Conservation (phyloP, 495 filamentous ascomycete genomes). For the Achaetomiella virescens region DNA sequence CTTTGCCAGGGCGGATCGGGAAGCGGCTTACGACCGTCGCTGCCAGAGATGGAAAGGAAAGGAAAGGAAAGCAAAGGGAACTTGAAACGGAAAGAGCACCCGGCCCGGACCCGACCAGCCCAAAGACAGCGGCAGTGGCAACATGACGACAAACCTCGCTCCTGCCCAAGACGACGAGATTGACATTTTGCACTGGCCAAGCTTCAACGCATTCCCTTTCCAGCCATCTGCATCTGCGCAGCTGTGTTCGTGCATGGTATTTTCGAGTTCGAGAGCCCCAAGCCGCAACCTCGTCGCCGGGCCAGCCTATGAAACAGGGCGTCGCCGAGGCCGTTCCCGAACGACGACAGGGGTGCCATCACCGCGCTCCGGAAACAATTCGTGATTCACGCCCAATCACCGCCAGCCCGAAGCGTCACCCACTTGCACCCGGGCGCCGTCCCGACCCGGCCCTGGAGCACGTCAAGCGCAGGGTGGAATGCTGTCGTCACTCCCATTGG, state of each 20-base stretch:
- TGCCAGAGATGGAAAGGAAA: too few species aligned
- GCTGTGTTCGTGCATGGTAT: neutral
- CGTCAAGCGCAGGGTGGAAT: conserved; percentile 16
- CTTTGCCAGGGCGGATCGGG: too few species aligned
- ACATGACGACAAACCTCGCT: neutral
- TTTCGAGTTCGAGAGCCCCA: neutral
- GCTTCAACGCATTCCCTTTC: too few species aligned
- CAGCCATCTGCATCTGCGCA: neutral
- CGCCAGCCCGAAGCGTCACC: conserved; percentile 19
- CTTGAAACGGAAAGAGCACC: conserved; percentile 7
- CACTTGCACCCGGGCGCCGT: conserved; percentile 22
- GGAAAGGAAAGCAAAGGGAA: neutral
- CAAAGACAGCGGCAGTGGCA: neutral
- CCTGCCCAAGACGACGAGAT: too few species aligned
- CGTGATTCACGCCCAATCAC: conserved; percentile 28
- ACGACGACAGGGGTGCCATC: conserved; percentile 17
- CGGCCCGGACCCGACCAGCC: neutral
- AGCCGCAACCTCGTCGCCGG: neutral
- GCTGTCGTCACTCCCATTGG: conserved; percentile 29
- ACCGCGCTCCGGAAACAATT: conserved; percentile 34
- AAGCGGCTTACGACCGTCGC: too few species aligned
- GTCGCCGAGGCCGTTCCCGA: conserved; percentile 14
- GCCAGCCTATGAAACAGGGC: conserved; percentile 2
- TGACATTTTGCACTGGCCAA: too few species aligned
- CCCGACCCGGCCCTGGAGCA: conserved; percentile 14